Conservation (phyloP, 192 early-diverging fungal species). For the Powellomyces hirtus region DNA sequence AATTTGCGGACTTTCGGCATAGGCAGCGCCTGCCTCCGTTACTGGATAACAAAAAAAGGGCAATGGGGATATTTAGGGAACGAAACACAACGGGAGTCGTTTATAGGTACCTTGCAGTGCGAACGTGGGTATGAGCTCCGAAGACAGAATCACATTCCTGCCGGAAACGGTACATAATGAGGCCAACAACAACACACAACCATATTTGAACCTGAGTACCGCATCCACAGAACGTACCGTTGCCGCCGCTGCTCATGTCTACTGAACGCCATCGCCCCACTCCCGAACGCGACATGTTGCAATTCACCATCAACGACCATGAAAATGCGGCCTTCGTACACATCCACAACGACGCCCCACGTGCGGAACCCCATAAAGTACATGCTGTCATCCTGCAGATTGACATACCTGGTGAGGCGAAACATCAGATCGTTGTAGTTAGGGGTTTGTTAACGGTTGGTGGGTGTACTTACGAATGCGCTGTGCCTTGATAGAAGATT, state of each 20-base stretch:
- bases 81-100: background rate
- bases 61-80: no score
- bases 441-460: background rate
- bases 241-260: conserved; percentile 37
- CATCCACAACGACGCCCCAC: conserved; percentile 45
- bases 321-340: conserved; percentile 35
- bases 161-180: no score
- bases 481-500: conserved; percentile 27
- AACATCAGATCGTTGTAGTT: background rate
- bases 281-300: conserved; percentile 40
- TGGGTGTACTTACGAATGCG: conserved; percentile 19
- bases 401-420: conserved; percentile 25
- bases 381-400: conserved; percentile 16
- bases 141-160: conserved; percentile 30
- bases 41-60: background rate
- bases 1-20: conserved; percentile 29
- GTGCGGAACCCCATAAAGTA: conserved; percentile 37
- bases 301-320: conserved; percentile 43
- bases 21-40: background rate
- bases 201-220: no score
- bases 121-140: conserved; percentile 43
- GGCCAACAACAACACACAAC: no score
- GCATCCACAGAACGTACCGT: no score
- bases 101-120: conserved; percentile 24
- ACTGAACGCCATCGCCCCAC: conserved; percentile 31